phyloP scores from a whole-genome alignment of 78 protist species.

The Acrasis kona region DNA sequence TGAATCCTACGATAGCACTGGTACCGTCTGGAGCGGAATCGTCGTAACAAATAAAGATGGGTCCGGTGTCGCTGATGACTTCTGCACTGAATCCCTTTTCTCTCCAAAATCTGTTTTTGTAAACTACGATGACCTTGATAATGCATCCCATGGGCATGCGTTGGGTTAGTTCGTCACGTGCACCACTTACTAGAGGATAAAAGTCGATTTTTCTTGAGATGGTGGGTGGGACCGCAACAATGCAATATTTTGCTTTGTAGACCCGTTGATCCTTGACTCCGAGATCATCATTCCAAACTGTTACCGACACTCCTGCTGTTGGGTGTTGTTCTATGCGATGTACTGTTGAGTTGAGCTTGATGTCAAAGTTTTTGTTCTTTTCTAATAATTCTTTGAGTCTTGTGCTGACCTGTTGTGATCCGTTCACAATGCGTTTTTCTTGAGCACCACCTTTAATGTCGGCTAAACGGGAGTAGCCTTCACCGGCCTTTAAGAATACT shows the following conservation, averaged over 20 bases:
- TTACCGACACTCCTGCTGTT: not conserved
- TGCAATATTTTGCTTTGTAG: not conserved
- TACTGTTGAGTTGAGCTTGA: not conserved
- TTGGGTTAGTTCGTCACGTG: not conserved
- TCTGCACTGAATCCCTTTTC: constrained; percentile 10
- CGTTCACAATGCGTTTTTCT: not conserved
- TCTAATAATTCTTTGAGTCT: not conserved
- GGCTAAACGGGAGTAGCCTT: not conserved
- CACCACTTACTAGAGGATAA: not conserved
- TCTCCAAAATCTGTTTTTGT: constrained; percentile 5
- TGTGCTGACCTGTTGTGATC: constrained; percentile 17
- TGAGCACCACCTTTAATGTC: constrained; percentile 4
- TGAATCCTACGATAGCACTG: not conserved
- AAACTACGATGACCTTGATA: not conserved
- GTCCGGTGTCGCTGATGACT: not conserved
- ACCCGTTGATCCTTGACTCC: not conserved
- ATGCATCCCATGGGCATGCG: not conserved
- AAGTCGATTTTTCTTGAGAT: not conserved
- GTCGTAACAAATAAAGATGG: not conserved
- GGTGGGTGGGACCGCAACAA: not conserved
- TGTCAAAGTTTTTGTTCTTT: not conserved
- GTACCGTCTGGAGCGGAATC: not conserved
- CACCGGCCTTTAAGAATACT: not conserved
- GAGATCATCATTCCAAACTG: not conserved
- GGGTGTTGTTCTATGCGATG: not conserved